Percentiles rank a stretch among this genome's conserved stretches.
These are phyloP conservation scores for Dioszegia hungarica DNA, from an alignment of 768 basidiomycete species.

Conservation along the genomic window DNA sequence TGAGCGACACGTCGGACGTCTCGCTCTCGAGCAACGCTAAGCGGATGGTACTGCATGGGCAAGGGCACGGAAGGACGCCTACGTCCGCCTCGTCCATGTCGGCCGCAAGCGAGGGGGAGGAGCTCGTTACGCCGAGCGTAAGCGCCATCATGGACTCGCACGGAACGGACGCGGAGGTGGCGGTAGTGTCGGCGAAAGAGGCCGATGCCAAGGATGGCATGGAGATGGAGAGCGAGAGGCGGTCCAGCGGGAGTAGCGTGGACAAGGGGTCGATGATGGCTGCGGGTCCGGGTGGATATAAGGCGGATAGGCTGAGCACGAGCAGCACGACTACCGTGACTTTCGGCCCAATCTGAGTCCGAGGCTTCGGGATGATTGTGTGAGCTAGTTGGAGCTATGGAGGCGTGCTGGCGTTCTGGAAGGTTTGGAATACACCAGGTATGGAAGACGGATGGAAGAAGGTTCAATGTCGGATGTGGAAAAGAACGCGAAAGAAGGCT, in stretches of 20 bases:
- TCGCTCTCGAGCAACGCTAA: background rate
- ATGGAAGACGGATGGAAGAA: too few species aligned
- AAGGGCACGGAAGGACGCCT: background rate
- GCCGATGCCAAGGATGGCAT: background rate
- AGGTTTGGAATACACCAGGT: too few species aligned
- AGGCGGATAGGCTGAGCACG: background rate
- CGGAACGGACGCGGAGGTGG: background rate
- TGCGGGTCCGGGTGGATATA: background rate
- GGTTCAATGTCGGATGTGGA: too few species aligned
- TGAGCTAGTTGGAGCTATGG: background rate
- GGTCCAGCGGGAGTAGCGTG: background rate
- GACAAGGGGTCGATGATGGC: background rate
- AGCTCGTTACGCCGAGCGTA: background rate
- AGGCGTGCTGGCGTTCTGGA: background rate
- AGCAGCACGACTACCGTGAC: constrained; percentile 7
- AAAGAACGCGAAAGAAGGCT: too few species aligned
- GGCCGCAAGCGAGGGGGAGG: background rate
- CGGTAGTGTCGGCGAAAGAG: background rate
- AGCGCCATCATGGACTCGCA: background rate
- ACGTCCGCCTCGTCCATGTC: constrained; percentile 2
- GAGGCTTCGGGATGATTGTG: background rate
- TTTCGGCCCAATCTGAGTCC: background rate
- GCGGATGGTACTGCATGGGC: too few species aligned
- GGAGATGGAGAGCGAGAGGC: background rate
- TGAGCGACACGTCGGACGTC: background rate